phyloP scores from a whole-genome alignment of 2,329 filamentous ascomycete genomes.

The Hypocreales sp. region DNA sequence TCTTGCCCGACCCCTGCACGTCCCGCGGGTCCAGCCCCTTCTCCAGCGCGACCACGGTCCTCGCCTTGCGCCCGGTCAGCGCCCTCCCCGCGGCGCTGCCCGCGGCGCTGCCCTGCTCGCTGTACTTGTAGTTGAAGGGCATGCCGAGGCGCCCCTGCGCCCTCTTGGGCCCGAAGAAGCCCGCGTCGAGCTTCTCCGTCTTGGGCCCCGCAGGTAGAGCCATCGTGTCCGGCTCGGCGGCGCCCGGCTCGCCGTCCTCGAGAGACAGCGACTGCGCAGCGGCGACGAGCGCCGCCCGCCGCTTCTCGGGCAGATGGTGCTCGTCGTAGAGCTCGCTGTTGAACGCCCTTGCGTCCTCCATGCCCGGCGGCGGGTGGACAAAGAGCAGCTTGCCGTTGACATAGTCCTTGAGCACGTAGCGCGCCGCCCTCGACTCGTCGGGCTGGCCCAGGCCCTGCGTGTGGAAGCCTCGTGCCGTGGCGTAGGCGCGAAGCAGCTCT shows the following conservation, averaged over 20 bases:
- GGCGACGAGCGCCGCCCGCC: conserved; percentile 47
- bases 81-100: conserved; percentile 34
- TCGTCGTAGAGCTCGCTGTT: conserved; percentile 82
- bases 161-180: conserved; percentile 65
- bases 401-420: conserved; percentile 89
- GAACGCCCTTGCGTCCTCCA: conserved; percentile 60
- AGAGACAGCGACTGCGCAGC: conserved; percentile 31
- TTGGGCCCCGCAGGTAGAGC: conserved; percentile 50
- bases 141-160: conserved; percentile 52
- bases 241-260: conserved; percentile 14
- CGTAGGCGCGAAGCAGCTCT: conserved; percentile 76
- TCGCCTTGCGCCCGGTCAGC: conserved; percentile 70
- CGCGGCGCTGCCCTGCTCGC: conserved; percentile 49
- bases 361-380: conserved; percentile 69
- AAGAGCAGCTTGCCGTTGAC: conserved; percentile 91
- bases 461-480: conserved; percentile 75
- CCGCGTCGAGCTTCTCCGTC: conserved; percentile 63
- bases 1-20: conserved; percentile 58
- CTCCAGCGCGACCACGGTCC: conserved; percentile 67
- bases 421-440: conserved; percentile 81
- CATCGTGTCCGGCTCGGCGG: conserved; percentile 29
- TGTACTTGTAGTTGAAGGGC: conserved; percentile 86
- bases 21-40: conserved; percentile 74
- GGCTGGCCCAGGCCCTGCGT: conserved; percentile 82
- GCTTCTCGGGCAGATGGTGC: conserved; percentile 66